Evolutionary conservation across 768 basidiomycete species (phyloP).

Genomic region (Myochromella boudieri): DNA sequence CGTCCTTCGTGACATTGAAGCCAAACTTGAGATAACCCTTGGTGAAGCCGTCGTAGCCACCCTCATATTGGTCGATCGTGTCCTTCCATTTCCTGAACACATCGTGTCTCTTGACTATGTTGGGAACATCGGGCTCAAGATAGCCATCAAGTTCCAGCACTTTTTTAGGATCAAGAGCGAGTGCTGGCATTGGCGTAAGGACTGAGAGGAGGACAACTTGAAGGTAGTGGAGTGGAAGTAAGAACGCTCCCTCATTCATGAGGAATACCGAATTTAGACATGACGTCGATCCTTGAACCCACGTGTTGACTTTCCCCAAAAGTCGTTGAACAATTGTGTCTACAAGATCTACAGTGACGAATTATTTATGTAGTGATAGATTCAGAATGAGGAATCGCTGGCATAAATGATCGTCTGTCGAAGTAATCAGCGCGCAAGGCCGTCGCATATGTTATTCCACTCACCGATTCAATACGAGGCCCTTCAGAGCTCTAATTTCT

Average conservation of each 20-base stretch:
- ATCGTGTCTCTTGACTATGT: conserved; percentile 69
- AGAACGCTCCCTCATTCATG: conserved; percentile 7
- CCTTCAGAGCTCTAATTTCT: conserved; percentile 78
- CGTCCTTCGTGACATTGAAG: conserved; percentile 66
- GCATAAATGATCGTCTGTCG: conserved; percentile 41
- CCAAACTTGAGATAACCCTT: conserved; percentile 81
- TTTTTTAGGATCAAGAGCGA: conserved; percentile 52
- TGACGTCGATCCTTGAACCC: conserved; percentile 17
- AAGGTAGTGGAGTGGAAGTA: conserved; percentile 21
- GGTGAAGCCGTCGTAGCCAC: conserved; percentile 80
- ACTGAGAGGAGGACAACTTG: neutral
- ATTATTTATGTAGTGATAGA: no score
- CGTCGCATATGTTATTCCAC: conserved; percentile 17
- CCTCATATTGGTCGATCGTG: conserved; percentile 73
- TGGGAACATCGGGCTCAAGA: conserved; percentile 70
- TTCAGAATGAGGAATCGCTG: conserved; percentile 25
- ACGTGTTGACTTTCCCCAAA: neutral
- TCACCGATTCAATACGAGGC: conserved; percentile 73
- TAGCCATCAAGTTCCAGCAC: conserved; percentile 69
- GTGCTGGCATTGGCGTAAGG: conserved; percentile 39
- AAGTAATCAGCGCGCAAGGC: neutral
- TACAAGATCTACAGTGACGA: no score
- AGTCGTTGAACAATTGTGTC: neutral
- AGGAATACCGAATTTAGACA: conserved; percentile 6
- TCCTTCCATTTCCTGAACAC: conserved; percentile 75